These are phyloP conservation scores for Pichia sp. DNA, from an alignment of 1,139 yeast genomes.

Conservation along the genomic window DNA sequence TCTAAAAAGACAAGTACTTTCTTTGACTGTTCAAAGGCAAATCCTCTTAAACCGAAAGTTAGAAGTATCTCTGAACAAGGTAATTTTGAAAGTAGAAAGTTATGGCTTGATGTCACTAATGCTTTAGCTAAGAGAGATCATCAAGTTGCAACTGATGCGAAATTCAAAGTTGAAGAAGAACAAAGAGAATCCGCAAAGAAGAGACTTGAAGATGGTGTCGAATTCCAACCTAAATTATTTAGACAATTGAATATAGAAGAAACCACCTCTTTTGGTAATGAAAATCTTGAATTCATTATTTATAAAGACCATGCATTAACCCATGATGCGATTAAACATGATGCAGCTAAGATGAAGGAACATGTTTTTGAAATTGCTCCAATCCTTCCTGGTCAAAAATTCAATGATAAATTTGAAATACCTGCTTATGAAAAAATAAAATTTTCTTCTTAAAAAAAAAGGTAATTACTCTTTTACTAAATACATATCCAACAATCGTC, in stretches of 20 bases:
- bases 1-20: constrained; percentile 36
- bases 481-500: not conserved
- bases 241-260: constrained; percentile 36
- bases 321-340: constrained; percentile 23
- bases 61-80: constrained; percentile 78
- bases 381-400: constrained; percentile 69
- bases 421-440: constrained; percentile 58
- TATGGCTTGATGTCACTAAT: constrained; percentile 77
- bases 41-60: constrained; percentile 56
- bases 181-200: constrained; percentile 72
- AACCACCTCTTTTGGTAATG: constrained; percentile 33
- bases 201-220: constrained; percentile 71
- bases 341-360: constrained; percentile 42
- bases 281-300: constrained; percentile 54
- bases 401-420: constrained; percentile 55
- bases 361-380: constrained; percentile 63
- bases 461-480: not conserved
- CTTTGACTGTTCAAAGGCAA: constrained; percentile 56
- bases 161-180: constrained; percentile 73
- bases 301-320: constrained; percentile 51
- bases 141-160: constrained; percentile 77
- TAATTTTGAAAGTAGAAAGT: constrained; percentile 67
- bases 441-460: not conserved
- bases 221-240: constrained; percentile 76
- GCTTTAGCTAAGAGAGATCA: constrained; percentile 78